A percentile compares a stretch with the other conserved stretches of the same genome.
Evolutionary conservation across 2,329 filamentous ascomycete genomes (phyloP).

Genomic region (Penicillium digitatum): DNA sequence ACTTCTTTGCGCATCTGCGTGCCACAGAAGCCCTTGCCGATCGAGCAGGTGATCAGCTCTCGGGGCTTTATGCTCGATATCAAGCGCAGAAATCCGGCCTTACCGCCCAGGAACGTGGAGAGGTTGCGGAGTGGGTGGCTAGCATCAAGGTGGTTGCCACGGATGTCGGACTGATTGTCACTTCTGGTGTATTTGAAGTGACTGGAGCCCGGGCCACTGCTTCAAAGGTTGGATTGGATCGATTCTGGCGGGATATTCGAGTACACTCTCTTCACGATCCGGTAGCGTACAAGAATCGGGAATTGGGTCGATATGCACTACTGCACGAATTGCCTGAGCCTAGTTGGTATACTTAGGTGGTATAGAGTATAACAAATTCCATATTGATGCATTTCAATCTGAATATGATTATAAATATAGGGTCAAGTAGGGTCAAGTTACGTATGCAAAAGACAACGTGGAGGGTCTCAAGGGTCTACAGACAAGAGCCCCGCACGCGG

Average conservation of each 20-base stretch:
- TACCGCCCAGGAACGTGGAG: slow-evolving; percentile 53
- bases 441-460: neutral
- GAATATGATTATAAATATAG: neutral
- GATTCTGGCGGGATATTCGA: slow-evolving; percentile 64
- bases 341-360: slow-evolving; percentile 57
- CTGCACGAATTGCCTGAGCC: slow-evolving; percentile 55
- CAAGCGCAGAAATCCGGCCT: slow-evolving; percentile 41
- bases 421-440: neutral
- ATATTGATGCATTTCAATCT: neutral
- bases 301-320: slow-evolving; percentile 57
- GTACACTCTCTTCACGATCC: slow-evolving; percentile 65
- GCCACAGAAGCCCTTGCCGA: slow-evolving; percentile 59
- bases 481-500: slow-evolving; percentile 2
- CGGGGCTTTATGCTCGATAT: slow-evolving; percentile 47
- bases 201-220: slow-evolving; percentile 58
- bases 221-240: slow-evolving; percentile 57
- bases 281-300: slow-evolving; percentile 63
- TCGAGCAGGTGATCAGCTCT: slow-evolving; percentile 50
- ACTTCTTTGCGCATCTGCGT: slow-evolving; percentile 59
- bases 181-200: slow-evolving; percentile 61
- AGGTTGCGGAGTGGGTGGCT: slow-evolving; percentile 60
- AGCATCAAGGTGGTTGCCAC: slow-evolving; percentile 61
- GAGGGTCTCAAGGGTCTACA: neutral
- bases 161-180: slow-evolving; percentile 56
- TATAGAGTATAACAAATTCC: neutral